These are phyloP conservation scores for Aspergillus sojae DNA, from an alignment of 2,329 filamentous ascomycete genomes.

Conservation along the genomic window DNA sequence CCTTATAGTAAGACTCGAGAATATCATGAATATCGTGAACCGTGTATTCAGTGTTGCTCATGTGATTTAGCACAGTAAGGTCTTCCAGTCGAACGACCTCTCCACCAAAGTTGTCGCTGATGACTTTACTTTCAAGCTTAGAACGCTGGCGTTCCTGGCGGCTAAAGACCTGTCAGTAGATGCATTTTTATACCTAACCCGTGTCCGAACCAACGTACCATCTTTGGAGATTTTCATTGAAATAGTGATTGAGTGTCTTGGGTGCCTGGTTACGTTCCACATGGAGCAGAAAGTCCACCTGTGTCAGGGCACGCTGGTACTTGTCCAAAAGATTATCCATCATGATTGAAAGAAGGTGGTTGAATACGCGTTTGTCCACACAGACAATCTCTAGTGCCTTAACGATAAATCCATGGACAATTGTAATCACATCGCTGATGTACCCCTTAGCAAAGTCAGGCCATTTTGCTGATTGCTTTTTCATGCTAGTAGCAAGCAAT, in stretches of 20 bases:
- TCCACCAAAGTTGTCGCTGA: neutral
- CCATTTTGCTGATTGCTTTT: conserved; percentile 61
- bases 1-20: conserved; percentile 63
- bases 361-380: conserved; percentile 46
- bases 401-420: conserved; percentile 58
- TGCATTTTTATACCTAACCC: neutral
- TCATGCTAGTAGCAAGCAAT: conserved; percentile 46
- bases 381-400: conserved; percentile 48
- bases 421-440: conserved; percentile 53
- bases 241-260: conserved; percentile 56
- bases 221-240: conserved; percentile 51
- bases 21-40: conserved; percentile 61
- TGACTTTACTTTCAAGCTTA: neutral
- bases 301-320: conserved; percentile 54
- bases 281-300: conserved; percentile 55
- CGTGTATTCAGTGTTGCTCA: conserved; percentile 22
- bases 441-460: conserved; percentile 50
- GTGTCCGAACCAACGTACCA: conserved; percentile 25
- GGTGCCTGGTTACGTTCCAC: conserved; percentile 54
- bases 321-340: conserved; percentile 47
- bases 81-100: neutral
- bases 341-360: conserved; percentile 49
- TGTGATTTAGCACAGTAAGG: conserved; percentile 3
- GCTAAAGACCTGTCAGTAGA: neutral
- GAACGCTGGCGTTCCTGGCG: neutral